phyloP scores from a whole-genome alignment of 306 rosid species.

The Phaseolus lunatus region DNA sequence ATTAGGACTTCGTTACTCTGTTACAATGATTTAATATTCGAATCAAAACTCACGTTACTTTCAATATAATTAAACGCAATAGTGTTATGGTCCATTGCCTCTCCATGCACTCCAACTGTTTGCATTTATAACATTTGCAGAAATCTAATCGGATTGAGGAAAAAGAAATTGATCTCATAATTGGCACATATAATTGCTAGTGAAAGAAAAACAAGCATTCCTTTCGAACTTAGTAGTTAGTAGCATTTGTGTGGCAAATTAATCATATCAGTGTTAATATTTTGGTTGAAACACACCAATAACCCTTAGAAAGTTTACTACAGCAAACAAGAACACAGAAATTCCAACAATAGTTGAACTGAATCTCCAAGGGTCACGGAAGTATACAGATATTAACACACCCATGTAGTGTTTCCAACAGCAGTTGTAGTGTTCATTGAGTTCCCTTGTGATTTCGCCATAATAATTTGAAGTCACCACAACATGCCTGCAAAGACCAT shows the following conservation, averaged over 20 bases:
- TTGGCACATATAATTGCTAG: not conserved
- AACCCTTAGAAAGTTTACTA: conserved; percentile 36
- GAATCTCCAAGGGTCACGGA: conserved; percentile 49
- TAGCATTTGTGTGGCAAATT: not conserved
- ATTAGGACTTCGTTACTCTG: too few species aligned
- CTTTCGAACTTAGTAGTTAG: not conserved
- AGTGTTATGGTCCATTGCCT: too few species aligned
- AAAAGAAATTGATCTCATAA: not conserved
- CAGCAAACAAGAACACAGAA: conserved; percentile 40
- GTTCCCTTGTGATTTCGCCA: conserved; percentile 17
- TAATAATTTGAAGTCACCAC: conserved; percentile 38
- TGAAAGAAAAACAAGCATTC: not conserved
- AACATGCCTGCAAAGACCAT: conserved; percentile 43
- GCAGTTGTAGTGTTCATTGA: conserved; percentile 42
- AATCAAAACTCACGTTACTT: too few species aligned
- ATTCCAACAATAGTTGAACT: conserved; percentile 42
- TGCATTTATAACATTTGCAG: not conserved
- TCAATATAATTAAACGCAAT: too few species aligned
- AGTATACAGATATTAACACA: conserved; percentile 29
- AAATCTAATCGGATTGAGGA: not conserved
- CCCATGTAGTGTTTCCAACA: conserved; percentile 47
- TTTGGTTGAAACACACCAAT: conserved; percentile 26
- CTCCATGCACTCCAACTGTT: too few species aligned
- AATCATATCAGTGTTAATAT: not conserved
- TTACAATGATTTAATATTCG: too few species aligned